These are phyloP conservation scores for Petunia hybrid DNA, from an alignment of 305 asterid genomes.

Conservation along the genomic window DNA sequence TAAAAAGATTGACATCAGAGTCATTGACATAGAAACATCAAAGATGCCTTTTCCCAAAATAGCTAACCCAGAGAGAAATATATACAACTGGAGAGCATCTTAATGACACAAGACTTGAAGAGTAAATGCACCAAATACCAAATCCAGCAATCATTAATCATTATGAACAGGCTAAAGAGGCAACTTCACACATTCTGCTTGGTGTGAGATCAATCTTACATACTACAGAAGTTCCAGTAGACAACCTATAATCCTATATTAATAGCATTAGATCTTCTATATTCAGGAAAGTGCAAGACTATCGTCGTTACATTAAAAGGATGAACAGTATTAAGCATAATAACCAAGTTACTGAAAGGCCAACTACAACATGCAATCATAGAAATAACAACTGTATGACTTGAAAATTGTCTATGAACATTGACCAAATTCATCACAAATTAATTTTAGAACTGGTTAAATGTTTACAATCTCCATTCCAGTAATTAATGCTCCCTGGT, in stretches of 20 bases:
- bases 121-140: neutral
- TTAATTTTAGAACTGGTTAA: no score
- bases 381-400: no score
- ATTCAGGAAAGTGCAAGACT: neutral
- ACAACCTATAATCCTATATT: neutral
- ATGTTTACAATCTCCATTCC: no score
- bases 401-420: no score
- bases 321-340: neutral
- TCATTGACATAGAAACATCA: neutral
- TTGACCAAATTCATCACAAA: no score
- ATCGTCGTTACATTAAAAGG: constrained; percentile 15
- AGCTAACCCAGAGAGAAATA: neutral
- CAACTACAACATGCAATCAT: no score
- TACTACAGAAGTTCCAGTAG: neutral
- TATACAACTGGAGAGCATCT: neutral
- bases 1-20: no score
- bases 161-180: neutral
- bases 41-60: neutral
- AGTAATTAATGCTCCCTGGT: no score
- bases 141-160: neutral
- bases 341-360: neutral
- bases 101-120: no score
- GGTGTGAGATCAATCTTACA: neutral
- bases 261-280: neutral
- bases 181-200: neutral